Percentiles rank a stretch among this genome's conserved stretches.
Conservation (phyloP, 352 stramenopile species). For the Phytopythium chamaehyphon region DNA sequence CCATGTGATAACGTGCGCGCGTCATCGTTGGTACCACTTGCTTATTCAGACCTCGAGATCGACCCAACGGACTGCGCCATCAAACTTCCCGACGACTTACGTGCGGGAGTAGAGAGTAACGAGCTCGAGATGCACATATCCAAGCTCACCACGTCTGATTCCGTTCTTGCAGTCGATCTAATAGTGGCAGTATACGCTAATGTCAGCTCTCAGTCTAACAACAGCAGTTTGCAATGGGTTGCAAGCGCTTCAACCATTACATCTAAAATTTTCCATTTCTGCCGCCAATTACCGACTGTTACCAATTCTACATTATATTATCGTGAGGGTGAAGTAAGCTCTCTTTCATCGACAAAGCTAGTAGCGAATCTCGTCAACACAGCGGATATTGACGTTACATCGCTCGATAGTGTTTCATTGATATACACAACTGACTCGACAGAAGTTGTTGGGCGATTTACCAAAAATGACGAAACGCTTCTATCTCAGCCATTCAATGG, state of each 20-base stretch:
- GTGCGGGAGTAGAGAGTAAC: too few species aligned
- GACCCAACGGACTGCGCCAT: too few species aligned
- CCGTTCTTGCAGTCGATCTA: not conserved
- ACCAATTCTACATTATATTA: not conserved
- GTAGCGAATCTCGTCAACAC: not conserved
- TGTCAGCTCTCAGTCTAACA: not conserved
- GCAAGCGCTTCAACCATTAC: not conserved
- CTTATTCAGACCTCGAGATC: too few species aligned
- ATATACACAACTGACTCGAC: not conserved
- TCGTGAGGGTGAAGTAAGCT: not conserved
- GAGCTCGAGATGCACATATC: too few species aligned
- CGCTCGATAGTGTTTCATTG: not conserved
- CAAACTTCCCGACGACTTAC: too few species aligned
- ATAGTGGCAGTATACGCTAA: not conserved
- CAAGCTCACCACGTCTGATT: too few species aligned
- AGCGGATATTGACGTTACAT: not conserved
- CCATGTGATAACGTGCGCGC: too few species aligned
- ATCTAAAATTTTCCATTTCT: conserved; percentile 1
- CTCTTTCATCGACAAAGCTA: not conserved
- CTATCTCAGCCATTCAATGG: not conserved
- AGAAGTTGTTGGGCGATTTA: not conserved
- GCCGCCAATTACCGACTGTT: not conserved
- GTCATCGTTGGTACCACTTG: too few species aligned
- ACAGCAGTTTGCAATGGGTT: not conserved
- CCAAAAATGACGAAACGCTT: not conserved